phyloP scores from a whole-genome alignment of 106 monocot genomes.

The Xerophyta viscosa region DNA sequence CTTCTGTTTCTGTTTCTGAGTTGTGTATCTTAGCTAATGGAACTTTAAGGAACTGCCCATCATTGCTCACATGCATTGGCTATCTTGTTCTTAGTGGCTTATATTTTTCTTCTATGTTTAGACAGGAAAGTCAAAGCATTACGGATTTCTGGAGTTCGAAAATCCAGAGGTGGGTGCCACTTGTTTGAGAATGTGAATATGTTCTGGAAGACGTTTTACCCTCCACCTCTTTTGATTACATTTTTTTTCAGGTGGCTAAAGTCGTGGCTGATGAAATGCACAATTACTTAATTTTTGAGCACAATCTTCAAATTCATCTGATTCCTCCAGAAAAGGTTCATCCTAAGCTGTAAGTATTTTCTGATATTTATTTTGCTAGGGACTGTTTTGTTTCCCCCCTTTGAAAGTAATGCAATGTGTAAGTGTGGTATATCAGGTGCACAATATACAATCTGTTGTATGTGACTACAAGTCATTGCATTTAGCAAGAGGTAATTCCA shows the following conservation, averaged over 20 bases:
- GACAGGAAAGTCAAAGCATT: constrained; percentile 94
- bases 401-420: no score
- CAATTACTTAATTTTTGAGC: constrained; percentile 84
- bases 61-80: no score
- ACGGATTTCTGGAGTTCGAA: constrained; percentile 87
- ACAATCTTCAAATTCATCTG: constrained; percentile 66
- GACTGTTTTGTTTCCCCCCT: not conserved
- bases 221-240: not conserved
- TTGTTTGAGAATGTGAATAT: not conserved
- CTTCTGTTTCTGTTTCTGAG: no score
- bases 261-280: constrained; percentile 95
- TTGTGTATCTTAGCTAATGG: no score
- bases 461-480: no score
- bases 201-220: not conserved
- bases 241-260: constrained; percentile 68
- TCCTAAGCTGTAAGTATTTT: constrained; percentile 62
- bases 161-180: constrained; percentile 58
- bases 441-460: no score
- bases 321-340: constrained; percentile 73
- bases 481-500: no score
- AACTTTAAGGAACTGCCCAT: no score
- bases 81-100: not conserved
- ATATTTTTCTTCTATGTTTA: constrained; percentile 13
- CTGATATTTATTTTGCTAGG: not conserved
- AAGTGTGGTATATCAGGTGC: no score